A percentile compares a stretch with the other conserved stretches of the same genome.
Evolutionary conservation across 2,329 filamentous ascomycete genomes (phyloP).

Genomic region (Talaromyces sp.): DNA sequence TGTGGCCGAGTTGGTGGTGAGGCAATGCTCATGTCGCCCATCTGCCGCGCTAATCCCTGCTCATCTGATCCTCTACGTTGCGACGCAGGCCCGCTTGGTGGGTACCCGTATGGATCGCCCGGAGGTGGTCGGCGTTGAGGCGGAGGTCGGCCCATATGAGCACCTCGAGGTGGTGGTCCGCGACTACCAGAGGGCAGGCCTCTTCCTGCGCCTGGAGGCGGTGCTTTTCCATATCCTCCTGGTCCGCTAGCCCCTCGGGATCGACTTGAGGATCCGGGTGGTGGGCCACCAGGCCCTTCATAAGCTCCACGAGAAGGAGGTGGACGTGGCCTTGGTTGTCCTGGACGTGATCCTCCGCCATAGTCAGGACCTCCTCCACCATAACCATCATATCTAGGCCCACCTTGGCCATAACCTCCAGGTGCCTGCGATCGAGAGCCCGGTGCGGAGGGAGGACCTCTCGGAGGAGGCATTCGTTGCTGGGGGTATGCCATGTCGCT

Average conservation of each 20-base stretch:
- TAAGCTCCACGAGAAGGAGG: conserved; percentile 15
- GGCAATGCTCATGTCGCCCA: conserved; percentile 40
- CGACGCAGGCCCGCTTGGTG: conserved; percentile 29
- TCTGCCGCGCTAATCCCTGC: conserved; percentile 35
- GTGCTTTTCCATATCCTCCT: conserved; percentile 13
- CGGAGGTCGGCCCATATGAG: conserved; percentile 27
- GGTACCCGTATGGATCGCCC: conserved; percentile 29
- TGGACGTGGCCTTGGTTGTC: conserved; percentile 13
- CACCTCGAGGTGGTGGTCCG: conserved; percentile 15
- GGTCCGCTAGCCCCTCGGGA: neutral
- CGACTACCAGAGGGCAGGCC: conserved; percentile 18
- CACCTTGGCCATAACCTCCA: conserved; percentile 24
- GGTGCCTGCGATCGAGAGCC: conserved; percentile 28
- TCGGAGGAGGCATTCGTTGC: conserved; percentile 30
- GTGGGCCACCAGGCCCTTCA: conserved; percentile 6
- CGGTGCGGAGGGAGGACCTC: conserved; percentile 18
- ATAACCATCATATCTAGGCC: conserved; percentile 24
- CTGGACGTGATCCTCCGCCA: conserved; percentile 5
- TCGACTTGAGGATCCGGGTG: neutral
- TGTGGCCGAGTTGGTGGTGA: conserved; percentile 33
- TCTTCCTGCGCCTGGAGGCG: conserved; percentile 6
- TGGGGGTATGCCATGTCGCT: conserved; percentile 38
- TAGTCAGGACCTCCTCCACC: conserved; percentile 13
- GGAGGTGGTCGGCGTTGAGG: conserved; percentile 30
- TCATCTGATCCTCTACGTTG: conserved; percentile 34